Base-by-base conservation (phyloP, 108 stramenopile genomes). In the Nitzschia sp. region DNA sequence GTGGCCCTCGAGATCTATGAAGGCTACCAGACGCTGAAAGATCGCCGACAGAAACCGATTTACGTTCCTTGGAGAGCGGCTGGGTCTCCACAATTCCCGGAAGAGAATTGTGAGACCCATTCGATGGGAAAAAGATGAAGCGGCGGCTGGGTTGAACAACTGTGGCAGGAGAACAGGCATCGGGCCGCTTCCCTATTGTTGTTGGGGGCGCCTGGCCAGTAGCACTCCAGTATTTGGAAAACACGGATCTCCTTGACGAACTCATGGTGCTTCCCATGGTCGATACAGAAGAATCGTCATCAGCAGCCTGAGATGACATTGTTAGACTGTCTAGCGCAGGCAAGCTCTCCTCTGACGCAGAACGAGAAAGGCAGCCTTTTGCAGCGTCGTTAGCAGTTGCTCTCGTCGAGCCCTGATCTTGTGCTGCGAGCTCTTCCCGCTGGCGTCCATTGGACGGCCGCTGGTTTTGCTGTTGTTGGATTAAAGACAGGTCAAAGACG, bases 231-330 rank as follows among this genome's bases (percentile, higher is more conserved):
- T 67, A 67, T 1, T 27, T 55, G 31, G 66, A 55, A 36, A 67
- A 67, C n/a, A 64, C 35, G 28, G 29, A 67, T 17, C 66, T 48
- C 38, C 66, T 19, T 1, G 36, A 18, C 18, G 34, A 24, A 6
- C 33, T 29, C 6, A 36, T 67, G 34, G 34, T 24, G 35, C 66
- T 67, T 56, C 66, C 66, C 35, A 55, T 11, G 32, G 54, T 67
- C 11, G 66, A 67, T 1, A 67, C 54, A 1, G 66, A 67, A 2
- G 66, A 67, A 55, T 67, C 66, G 31, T 67, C 54, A 21, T 38
- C 66, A 36, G 45, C 25, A 26, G 23, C 19, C 23, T 33, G n/a
- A 2, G 54, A 15, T 15, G 21, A 17, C n/a, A 8, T 24, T 26
- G 64, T 51, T 29, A 26, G 30, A 26, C 29, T 55, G 19, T 62